phyloP scores from a whole-genome alignment of 768 basidiomycete genomes.

The Mycena rosella region DNA sequence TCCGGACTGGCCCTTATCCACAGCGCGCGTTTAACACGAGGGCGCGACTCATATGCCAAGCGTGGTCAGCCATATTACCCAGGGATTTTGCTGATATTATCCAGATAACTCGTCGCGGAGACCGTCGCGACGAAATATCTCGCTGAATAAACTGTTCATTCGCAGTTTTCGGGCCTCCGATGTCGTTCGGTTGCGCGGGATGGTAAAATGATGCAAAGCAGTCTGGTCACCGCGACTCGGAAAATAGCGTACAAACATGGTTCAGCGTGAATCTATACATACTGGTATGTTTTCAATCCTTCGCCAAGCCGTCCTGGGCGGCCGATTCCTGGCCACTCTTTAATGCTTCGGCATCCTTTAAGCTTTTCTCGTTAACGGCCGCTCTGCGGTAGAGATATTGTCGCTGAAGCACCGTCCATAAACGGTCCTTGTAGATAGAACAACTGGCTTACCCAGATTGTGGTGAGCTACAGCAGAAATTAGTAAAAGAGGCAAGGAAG shows the following conservation, averaged over 20 bases:
- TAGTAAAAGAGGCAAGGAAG: neutral
- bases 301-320: conserved; percentile 2
- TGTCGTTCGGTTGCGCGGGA: too few species aligned
- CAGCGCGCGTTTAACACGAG: too few species aligned
- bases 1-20: too few species aligned
- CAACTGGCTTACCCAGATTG: conserved; percentile 27
- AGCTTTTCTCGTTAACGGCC: neutral
- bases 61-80: too few species aligned
- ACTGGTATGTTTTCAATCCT: neutral
- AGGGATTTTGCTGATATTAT: too few species aligned
- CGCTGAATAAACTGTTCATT: too few species aligned
- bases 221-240: neutral
- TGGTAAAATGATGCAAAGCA: too few species aligned
- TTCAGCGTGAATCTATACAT: conserved; percentile 14
- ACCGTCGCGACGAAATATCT: too few species aligned
- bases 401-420: conserved; percentile 15
- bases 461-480: conserved; percentile 17
- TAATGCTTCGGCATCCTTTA: conserved; percentile 17
- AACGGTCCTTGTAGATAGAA: neutral
- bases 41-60: too few species aligned
- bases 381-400: conserved; percentile 21
- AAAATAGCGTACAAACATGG: neutral
- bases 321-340: conserved; percentile 15
- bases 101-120: too few species aligned
- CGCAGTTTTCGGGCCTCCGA: too few species aligned